Conservation (phyloP, 768 basidiomycete genomes). For the Amyloporia xantha region DNA sequence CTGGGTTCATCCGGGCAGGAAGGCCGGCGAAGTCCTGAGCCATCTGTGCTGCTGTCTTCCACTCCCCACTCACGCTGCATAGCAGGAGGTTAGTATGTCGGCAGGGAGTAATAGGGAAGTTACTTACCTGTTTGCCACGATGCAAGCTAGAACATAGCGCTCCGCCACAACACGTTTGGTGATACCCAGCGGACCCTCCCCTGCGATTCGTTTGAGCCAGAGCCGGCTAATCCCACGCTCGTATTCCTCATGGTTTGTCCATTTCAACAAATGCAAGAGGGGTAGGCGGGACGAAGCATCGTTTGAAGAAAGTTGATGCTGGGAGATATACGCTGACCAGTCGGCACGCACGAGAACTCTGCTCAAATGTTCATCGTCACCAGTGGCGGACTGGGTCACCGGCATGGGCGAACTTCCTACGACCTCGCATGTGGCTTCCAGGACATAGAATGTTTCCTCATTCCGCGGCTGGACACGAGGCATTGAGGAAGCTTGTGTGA, state of each 20-base stretch:
- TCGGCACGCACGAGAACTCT: conserved; percentile 41
- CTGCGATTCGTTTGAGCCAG: conserved; percentile 46
- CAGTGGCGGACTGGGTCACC: neutral
- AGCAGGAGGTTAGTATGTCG: too few species aligned
- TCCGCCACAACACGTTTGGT: conserved; percentile 46
- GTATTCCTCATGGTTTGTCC: conserved; percentile 71
- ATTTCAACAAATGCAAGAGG: conserved; percentile 42
- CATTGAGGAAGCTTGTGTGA: neutral
- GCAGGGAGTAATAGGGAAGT: too few species aligned
- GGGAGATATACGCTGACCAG: conserved; percentile 56
- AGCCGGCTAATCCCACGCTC: conserved; percentile 56
- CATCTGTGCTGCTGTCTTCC: conserved; percentile 67
- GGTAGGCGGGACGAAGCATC: neutral
- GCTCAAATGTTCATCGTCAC: neutral
- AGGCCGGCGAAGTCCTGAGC: conserved; percentile 61
- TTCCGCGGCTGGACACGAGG: neutral
- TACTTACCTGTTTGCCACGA: conserved; percentile 62
- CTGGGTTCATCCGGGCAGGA: conserved; percentile 10
- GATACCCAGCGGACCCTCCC: conserved; percentile 35
- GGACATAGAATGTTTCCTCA: conserved; percentile 42
- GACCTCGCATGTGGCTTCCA: conserved; percentile 71
- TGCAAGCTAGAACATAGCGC: conserved; percentile 61
- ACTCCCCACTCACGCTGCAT: conserved; percentile 65
- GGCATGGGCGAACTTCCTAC: conserved; percentile 45
- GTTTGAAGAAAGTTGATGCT: conserved; percentile 9